These are phyloP conservation scores for Chaetomiaceae sp. DNA, from an alignment of 2,329 filamentous ascomycete genomes.

Conservation along the genomic window DNA sequence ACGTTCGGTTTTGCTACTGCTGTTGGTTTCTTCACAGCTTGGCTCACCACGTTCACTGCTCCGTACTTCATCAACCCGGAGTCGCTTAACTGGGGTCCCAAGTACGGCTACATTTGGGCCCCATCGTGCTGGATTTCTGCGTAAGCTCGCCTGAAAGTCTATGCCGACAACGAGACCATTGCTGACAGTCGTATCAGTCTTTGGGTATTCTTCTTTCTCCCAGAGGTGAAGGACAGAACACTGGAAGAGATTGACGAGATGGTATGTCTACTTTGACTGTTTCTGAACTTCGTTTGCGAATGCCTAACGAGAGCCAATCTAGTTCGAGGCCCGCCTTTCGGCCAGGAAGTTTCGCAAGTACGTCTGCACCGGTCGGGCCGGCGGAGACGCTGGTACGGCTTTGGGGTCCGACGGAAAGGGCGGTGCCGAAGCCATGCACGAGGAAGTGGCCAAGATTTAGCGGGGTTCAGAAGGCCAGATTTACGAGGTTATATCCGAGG, in stretches of 20 bases:
- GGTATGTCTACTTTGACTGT: slow-evolving; percentile 28
- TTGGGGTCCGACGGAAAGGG: neutral
- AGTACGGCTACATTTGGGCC: slow-evolving; percentile 56
- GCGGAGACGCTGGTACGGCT: neutral
- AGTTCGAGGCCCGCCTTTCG: slow-evolving; percentile 37
- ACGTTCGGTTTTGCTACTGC: slow-evolving; percentile 54
- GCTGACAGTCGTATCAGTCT: slow-evolving; percentile 13
- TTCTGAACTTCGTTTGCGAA: neutral
- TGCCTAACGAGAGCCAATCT: neutral
- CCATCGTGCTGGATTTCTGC: slow-evolving; percentile 41
- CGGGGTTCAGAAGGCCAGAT: too few relatives aligned
- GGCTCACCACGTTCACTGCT: slow-evolving; percentile 54
- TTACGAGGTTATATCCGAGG: too few relatives aligned
- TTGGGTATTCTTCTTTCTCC: slow-evolving; percentile 48
- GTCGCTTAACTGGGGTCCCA: slow-evolving; percentile 52
- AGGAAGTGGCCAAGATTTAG: too few relatives aligned
- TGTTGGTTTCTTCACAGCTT: slow-evolving; percentile 51
- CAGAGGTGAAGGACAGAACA: slow-evolving; percentile 45
- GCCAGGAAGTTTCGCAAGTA: slow-evolving; percentile 42
- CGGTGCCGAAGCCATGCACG: neutral
- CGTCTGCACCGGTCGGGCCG: slow-evolving; percentile 23
- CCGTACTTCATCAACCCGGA: slow-evolving; percentile 57
- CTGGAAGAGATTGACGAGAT: slow-evolving; percentile 55
- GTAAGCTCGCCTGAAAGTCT: slow-evolving; percentile 16
- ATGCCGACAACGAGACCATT: too few relatives aligned